These are phyloP conservation scores for Citrus hindsii DNA, from an alignment of 345 rosid genomes.

Conservation along the genomic window DNA sequence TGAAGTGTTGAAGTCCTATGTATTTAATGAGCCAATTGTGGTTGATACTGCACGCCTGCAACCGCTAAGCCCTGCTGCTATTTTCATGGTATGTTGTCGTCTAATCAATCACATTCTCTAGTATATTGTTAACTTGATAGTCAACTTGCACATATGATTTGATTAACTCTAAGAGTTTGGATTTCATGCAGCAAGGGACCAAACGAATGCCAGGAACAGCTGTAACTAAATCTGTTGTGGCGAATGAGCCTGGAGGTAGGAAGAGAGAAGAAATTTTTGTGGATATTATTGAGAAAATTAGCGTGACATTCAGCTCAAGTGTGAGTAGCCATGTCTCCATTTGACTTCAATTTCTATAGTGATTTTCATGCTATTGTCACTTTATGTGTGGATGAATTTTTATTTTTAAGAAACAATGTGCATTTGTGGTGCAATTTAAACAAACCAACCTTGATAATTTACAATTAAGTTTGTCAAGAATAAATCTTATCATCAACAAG, in stretches of 20 bases:
- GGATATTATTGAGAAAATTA: slow-evolving; percentile 96
- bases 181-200: slow-evolving; percentile 75
- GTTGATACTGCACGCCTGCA: slow-evolving; percentile 77
- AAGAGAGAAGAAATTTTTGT: slow-evolving; percentile 98
- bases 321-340: slow-evolving; percentile 43
- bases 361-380: background rate
- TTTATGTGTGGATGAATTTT: background rate
- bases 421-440: background rate
- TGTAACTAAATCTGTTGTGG: slow-evolving; percentile 94
- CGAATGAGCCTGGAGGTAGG: slow-evolving; percentile 96
- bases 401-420: background rate
- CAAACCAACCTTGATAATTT: background rate
- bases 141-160: slow-evolving; percentile 9
- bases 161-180: slow-evolving; percentile 21
- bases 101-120: slow-evolving; percentile 1
- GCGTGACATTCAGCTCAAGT: slow-evolving; percentile 98
- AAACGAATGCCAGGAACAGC: slow-evolving; percentile 99
- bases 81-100: slow-evolving; percentile 64
- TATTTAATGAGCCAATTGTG: slow-evolving; percentile 93
- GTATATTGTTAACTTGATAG: background rate
- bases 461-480: background rate
- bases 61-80: slow-evolving; percentile 88
- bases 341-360: slow-evolving; percentile 1
- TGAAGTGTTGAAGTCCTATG: slow-evolving; percentile 85
- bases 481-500: background rate